These are phyloP conservation scores for Avena sativa DNA, from an alignment of 176 grass and related monocot species.

Conservation along the genomic window DNA sequence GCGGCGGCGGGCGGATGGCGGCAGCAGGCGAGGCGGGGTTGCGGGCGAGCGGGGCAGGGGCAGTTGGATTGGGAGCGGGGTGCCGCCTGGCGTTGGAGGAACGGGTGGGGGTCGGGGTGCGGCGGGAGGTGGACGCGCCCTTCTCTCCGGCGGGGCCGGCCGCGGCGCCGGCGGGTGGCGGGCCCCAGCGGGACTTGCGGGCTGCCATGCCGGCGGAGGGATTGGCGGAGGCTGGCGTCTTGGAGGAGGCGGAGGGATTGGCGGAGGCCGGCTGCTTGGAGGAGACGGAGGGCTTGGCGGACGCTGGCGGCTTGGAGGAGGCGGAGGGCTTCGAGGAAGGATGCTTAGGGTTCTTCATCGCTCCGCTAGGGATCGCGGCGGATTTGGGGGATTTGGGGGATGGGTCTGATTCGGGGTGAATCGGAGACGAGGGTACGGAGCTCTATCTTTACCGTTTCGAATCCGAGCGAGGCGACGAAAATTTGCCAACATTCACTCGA, in stretches of 20 bases:
- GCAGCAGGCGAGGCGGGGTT: conserved; percentile 38
- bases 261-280: not conserved
- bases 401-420: conserved; percentile 12
- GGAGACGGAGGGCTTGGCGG: conserved; percentile 26
- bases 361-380: not conserved
- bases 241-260: conserved; percentile 29
- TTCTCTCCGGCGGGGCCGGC: conserved; percentile 35
- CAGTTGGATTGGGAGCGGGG: conserved; percentile 20
- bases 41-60: conserved; percentile 30
- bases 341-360: conserved; percentile 77
- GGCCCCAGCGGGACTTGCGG: conserved; percentile 48
- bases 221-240: conserved; percentile 24
- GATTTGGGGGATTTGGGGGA: not conserved
- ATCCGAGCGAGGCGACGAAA: not conserved
- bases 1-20: conserved; percentile 41
- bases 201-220: conserved; percentile 25
- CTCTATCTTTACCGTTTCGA: not conserved
- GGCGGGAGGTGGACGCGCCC: conserved; percentile 47
- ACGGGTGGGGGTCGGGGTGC: conserved; percentile 42
- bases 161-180: conserved; percentile 23
- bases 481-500: not conserved
- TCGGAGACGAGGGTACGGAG: not conserved
- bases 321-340: conserved; percentile 38
- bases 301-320: conserved; percentile 5
- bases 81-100: conserved; percentile 48